A percentile compares a stretch with the other conserved stretches of the same genome.
These are phyloP conservation scores for Epichloe sylvatica DNA, from an alignment of 2,329 filamentous ascomycete species.

Conservation along the genomic window DNA sequence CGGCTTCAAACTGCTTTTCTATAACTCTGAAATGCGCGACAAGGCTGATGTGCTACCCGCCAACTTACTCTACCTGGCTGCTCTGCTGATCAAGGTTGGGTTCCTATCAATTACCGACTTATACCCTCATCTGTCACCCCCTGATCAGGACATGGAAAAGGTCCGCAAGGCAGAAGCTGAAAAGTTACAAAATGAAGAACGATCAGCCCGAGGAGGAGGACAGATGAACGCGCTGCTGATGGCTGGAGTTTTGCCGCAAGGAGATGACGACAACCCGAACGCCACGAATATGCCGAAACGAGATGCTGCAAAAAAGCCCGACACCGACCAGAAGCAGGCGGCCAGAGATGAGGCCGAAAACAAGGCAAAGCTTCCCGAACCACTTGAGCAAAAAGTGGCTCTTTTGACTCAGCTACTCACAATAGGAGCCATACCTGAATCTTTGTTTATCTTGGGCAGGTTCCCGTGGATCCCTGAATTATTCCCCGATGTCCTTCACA, in stretches of 20 bases:
- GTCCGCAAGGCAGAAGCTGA: slow-evolving; percentile 56
- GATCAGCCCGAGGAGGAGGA: slow-evolving; percentile 53
- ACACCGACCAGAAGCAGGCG: slow-evolving; percentile 36
- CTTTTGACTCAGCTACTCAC: slow-evolving; percentile 75
- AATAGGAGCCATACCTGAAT: slow-evolving; percentile 84
- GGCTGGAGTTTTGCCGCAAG: slow-evolving; percentile 62
- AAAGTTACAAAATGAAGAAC: slow-evolving; percentile 68
- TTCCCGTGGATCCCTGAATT: slow-evolving; percentile 87
- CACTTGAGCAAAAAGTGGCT: slow-evolving; percentile 74
- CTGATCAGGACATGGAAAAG: slow-evolving; percentile 67
- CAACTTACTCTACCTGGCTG: slow-evolving; percentile 83
- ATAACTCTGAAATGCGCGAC: slow-evolving; percentile 66
- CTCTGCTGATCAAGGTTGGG: slow-evolving; percentile 88
- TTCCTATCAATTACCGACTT: slow-evolving; percentile 88
- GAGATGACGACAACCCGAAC: slow-evolving; percentile 53
- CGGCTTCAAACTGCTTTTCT: slow-evolving; percentile 94
- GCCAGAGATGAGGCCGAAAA: slow-evolving; percentile 29
- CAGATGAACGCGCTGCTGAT: slow-evolving; percentile 71
- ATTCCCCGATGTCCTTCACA: slow-evolving; percentile 66
- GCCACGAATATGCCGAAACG: slow-evolving; percentile 29
- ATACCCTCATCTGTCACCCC: slow-evolving; percentile 82
- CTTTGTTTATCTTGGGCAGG: slow-evolving; percentile 78
- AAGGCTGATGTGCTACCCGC: slow-evolving; percentile 68
- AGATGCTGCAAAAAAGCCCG: slow-evolving; percentile 39
- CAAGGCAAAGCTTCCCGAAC: slow-evolving; percentile 48